Evolutionary conservation across 2,329 filamentous ascomycete species (phyloP).

Genomic region (Botrytis squamosa): DNA sequence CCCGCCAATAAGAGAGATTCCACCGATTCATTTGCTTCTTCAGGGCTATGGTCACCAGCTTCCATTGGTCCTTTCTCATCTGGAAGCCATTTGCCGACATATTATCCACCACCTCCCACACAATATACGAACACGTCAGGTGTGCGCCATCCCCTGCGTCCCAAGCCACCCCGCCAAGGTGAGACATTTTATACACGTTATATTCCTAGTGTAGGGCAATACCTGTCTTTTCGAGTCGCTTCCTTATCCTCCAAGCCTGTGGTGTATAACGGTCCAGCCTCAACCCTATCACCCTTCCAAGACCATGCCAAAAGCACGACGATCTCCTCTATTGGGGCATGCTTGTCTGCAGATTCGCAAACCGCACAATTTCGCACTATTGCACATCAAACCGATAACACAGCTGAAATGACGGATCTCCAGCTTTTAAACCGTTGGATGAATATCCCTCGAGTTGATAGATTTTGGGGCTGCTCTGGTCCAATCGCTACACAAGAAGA

Average conservation of each 20-base stretch:
- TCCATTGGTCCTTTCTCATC: constrained; percentile 72
- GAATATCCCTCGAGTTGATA: constrained; percentile 75
- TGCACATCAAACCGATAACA: constrained; percentile 33
- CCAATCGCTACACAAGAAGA: constrained; percentile 56
- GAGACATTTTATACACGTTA: constrained; percentile 90
- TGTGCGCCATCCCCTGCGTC: constrained; percentile 79
- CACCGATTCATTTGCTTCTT: constrained; percentile 44
- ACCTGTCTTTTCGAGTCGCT: constrained; percentile 84
- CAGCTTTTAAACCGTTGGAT: constrained; percentile 85
- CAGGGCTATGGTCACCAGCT: constrained; percentile 41
- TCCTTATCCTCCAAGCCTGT: constrained; percentile 64
- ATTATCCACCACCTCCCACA: constrained; percentile 79
- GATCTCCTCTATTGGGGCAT: constrained; percentile 36
- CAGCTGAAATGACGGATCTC: constrained; percentile 49
- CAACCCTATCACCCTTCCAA: constrained; percentile 27
- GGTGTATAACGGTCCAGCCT: constrained; percentile 59
- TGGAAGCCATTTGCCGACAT: constrained; percentile 82
- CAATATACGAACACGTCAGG: constrained; percentile 79
- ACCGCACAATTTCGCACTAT: constrained; percentile 45
- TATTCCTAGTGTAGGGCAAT: constrained; percentile 77
- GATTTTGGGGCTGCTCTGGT: constrained; percentile 76
- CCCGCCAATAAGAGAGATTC: constrained; percentile 34
- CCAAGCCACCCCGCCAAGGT: constrained; percentile 85
- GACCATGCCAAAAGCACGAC: constrained; percentile 35
- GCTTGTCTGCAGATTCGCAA: constrained; percentile 41